These are phyloP conservation scores for Flaveria floridana DNA, from an alignment of 140 eudicot species.

Conservation along the genomic window DNA sequence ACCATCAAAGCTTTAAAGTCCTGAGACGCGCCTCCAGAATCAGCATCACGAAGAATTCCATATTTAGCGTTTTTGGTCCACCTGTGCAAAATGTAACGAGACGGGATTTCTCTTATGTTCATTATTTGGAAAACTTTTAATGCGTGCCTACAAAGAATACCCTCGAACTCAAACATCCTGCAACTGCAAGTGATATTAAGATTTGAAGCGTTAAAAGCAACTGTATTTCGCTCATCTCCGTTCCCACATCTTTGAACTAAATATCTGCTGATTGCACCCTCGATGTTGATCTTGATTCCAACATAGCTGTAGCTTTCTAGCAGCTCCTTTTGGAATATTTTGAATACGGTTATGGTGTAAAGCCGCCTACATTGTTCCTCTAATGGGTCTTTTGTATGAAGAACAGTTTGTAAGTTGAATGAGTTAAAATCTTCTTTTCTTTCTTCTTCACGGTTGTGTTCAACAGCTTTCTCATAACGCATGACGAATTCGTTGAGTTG, in stretches of 20 bases:
- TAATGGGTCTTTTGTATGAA: slow-evolving; percentile 47
- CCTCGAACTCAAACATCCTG: slow-evolving; percentile 48
- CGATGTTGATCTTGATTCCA: slow-evolving; percentile 47
- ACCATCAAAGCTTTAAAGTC: slow-evolving; percentile 48
- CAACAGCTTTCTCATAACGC: slow-evolving; percentile 44
- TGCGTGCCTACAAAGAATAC: slow-evolving; percentile 43
- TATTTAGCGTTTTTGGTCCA: slow-evolving; percentile 46
- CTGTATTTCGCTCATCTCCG: slow-evolving; percentile 43
- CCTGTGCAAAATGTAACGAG: slow-evolving; percentile 44
- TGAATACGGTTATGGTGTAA: slow-evolving; percentile 40
- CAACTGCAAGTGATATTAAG: slow-evolving; percentile 46
- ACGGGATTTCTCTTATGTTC: slow-evolving; percentile 48
- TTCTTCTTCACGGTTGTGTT: slow-evolving; percentile 45
- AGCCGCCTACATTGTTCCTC: slow-evolving; percentile 46
- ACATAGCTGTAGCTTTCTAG: slow-evolving; percentile 45
- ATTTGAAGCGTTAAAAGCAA: slow-evolving; percentile 44
- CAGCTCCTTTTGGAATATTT: slow-evolving; percentile 48
- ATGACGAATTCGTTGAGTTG: slow-evolving; percentile 33
- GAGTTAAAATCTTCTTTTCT: slow-evolving; percentile 47
- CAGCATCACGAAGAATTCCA: slow-evolving; percentile 42
- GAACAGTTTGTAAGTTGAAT: slow-evolving; percentile 38
- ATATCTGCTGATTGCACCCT: slow-evolving; percentile 48
- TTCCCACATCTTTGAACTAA: slow-evolving; percentile 47
- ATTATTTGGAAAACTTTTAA: slow-evolving; percentile 47
- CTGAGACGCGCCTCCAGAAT: slow-evolving; percentile 40